Evolutionary conservation across 352 stramenopile genomes (phyloP).

Genomic region (Phytophthora uliginosa): DNA sequence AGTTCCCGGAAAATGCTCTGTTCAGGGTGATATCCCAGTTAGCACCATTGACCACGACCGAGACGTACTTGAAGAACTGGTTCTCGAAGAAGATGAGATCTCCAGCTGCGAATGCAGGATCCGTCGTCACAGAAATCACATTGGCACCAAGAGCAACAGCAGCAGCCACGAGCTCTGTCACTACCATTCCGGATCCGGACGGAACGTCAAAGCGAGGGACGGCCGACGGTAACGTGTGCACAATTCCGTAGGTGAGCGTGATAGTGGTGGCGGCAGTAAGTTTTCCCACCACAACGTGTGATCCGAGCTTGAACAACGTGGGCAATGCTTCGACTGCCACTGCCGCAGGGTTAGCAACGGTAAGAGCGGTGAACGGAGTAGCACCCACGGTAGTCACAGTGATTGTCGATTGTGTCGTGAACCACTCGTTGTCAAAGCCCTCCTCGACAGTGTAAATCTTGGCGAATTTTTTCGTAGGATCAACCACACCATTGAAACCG

Average conservation of each 20-base stretch:
- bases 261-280: background rate
- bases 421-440: slow-evolving; percentile 66
- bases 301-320: slow-evolving; percentile 37
- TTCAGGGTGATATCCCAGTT: slow-evolving; percentile 44
- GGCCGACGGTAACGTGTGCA: background rate
- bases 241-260: background rate
- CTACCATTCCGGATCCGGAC: background rate
- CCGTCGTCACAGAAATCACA: slow-evolving; percentile 9
- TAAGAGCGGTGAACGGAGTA: background rate
- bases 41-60: background rate
- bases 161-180: background rate
- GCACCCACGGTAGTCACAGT: background rate
- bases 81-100: slow-evolving; percentile 71
- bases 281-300: slow-evolving; percentile 25
- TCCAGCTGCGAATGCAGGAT: slow-evolving; percentile 16
- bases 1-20: slow-evolving; percentile 58
- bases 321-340: background rate
- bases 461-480: slow-evolving; percentile 7
- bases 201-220: background rate
- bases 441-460: slow-evolving; percentile 54
- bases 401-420: slow-evolving; percentile 46
- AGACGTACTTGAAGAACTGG: slow-evolving; percentile 4
- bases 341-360: background rate
- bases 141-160: slow-evolving; percentile 21
- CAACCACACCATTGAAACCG: slow-evolving; percentile 24